phyloP scores from a whole-genome alignment of 78 protist genomes.

The Creolimax fragrantissima region DNA sequence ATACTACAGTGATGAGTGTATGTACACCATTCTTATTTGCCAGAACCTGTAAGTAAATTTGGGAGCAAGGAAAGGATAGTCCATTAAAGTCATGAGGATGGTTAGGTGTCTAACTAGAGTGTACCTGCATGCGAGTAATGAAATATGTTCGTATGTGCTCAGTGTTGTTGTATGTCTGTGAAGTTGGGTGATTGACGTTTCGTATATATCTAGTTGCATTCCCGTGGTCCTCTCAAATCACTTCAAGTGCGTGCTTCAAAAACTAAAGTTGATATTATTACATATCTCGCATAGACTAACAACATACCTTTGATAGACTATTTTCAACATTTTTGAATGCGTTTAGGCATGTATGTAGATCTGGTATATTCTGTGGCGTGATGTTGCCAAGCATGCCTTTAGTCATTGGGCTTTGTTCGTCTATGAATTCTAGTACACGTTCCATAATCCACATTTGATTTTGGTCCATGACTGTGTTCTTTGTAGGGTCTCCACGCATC shows the following conservation, averaged over 20 bases:
- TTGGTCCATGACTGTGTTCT: not conserved
- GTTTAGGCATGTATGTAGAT: not conserved
- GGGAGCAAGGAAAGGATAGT: too few relatives aligned
- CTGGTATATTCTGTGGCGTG: not conserved
- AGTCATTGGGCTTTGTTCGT: not conserved
- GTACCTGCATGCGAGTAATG: too few relatives aligned
- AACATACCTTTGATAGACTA: not conserved
- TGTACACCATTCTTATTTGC: not conserved
- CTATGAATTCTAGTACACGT: not conserved
- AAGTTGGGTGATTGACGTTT: too few relatives aligned
- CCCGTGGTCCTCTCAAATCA: too few relatives aligned
- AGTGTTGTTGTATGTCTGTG: too few relatives aligned
- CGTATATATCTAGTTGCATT: too few relatives aligned
- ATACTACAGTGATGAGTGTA: not conserved
- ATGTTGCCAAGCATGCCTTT: not conserved
- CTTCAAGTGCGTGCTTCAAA: too few relatives aligned
- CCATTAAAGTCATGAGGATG: not conserved
- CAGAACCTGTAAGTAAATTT: not conserved
- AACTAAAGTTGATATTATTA: too few relatives aligned
- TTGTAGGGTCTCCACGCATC: not conserved
- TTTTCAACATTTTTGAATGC: not conserved
- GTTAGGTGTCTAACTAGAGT: too few relatives aligned
- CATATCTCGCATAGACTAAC: not conserved
- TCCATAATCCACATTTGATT: not conserved
- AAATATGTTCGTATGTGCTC: too few relatives aligned